phyloP scores from a whole-genome alignment of 768 basidiomycete genomes.

The Serendipita indica region DNA sequence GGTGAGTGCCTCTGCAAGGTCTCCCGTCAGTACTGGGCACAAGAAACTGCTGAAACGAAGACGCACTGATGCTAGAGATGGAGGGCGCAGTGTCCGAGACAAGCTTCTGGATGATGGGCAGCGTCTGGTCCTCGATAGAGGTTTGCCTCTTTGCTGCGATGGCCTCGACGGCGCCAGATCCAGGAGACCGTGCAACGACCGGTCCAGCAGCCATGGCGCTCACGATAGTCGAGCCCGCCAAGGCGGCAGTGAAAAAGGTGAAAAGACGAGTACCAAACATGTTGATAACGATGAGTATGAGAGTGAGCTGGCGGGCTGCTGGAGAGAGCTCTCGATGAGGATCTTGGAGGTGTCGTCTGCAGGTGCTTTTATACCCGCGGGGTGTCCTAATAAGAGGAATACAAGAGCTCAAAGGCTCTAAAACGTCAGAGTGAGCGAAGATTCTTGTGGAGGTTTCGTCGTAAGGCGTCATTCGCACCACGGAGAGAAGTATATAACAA shows the following conservation, averaged over 20 bases:
- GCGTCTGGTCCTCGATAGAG: neutral
- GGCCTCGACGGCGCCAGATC: neutral
- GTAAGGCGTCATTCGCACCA: too few relatives aligned
- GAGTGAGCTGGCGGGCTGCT: neutral
- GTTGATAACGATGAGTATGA: neutral
- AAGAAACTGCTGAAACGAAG: neutral
- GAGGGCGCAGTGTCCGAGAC: neutral
- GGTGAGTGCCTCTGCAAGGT: neutral
- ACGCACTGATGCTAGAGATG: neutral
- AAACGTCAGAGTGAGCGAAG: too few relatives aligned
- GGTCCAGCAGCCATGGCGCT: neutral
- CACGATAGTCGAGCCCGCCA: conserved; percentile 1
- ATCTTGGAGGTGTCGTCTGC: too few relatives aligned
- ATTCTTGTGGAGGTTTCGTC: too few relatives aligned
- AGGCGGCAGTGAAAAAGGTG: neutral
- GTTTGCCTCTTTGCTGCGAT: neutral
- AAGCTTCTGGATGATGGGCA: neutral
- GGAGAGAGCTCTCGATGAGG: neutral
- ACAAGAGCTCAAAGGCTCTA: too few relatives aligned
- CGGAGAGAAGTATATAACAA: too few relatives aligned
- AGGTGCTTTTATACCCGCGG: too few relatives aligned
- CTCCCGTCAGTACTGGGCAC: neutral
- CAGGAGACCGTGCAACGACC: neutral
- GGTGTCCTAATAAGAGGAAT: too few relatives aligned
- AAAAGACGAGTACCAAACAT: conserved; percentile 2